These are phyloP conservation scores for Sporisorium scitamineum DNA, from an alignment of 1,284 basidiomycete species.

Conservation along the genomic window DNA sequence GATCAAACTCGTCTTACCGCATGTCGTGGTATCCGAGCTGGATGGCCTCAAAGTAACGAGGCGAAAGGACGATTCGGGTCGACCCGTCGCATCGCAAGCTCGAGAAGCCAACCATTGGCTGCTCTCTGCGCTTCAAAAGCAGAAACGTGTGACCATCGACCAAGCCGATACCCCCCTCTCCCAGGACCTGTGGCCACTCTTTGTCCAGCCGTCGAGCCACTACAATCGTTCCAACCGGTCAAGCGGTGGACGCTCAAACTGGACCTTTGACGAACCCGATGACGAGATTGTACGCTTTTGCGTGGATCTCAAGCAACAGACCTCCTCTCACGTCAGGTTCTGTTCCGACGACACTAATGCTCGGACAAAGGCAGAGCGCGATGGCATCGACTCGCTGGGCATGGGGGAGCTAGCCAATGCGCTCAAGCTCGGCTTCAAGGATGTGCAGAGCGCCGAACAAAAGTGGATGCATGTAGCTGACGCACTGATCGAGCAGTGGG, in stretches of 20 bases:
- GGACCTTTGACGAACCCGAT: constrained; percentile 18
- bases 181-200: constrained; percentile 34
- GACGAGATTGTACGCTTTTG: constrained; percentile 48
- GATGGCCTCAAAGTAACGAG: constrained; percentile 45
- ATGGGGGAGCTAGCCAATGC: constrained; percentile 38
- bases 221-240: constrained; percentile 14
- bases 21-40: constrained; percentile 44
- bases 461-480: constrained; percentile 32
- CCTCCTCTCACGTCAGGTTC: constrained; percentile 28
- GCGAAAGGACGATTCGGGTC: constrained; percentile 28
- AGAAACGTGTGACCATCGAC: constrained; percentile 45
- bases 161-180: constrained; percentile 17
- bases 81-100: constrained; percentile 34
- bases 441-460: constrained; percentile 26
- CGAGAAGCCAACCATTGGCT: constrained; percentile 51
- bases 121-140: constrained; percentile 43
- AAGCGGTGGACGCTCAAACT: background rate
- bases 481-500: constrained; percentile 48
- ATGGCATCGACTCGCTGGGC: constrained; percentile 37
- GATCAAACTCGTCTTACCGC: constrained; percentile 45
- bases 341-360: constrained; percentile 52
- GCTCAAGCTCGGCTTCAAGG: constrained; percentile 11
- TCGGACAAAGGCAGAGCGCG: constrained; percentile 47
- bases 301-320: constrained; percentile 29
- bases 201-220: constrained; percentile 31